Evolutionary conservation across 2,329 filamentous ascomycete species (phyloP).

Genomic region (Zymoseptoria tritici): DNA sequence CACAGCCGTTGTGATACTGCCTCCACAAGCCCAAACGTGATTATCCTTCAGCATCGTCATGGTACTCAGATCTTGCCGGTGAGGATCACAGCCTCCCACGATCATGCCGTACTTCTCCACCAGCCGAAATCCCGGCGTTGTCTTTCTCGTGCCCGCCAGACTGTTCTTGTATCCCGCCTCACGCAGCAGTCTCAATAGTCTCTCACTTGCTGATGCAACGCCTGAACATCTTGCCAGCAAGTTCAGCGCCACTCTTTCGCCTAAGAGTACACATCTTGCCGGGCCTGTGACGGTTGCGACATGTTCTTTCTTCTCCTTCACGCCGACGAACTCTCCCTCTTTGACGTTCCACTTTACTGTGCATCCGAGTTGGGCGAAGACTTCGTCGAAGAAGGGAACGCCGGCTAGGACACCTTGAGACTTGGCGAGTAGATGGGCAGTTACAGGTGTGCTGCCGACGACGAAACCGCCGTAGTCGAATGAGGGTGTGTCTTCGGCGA

Average conservation of each 20-base stretch:
- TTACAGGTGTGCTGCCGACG: constrained; percentile 59
- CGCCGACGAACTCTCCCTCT: constrained; percentile 65
- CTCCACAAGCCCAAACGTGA: constrained; percentile 83
- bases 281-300: constrained; percentile 81
- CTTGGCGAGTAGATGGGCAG: constrained; percentile 50
- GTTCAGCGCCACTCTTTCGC: constrained; percentile 88
- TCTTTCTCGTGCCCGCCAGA: constrained; percentile 93
- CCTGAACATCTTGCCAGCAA: constrained; percentile 84
- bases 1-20: constrained; percentile 78
- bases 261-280: constrained; percentile 75
- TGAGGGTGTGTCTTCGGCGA: constrained; percentile 90
- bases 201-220: constrained; percentile 59
- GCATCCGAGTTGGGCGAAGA: constrained; percentile 85
- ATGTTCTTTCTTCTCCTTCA: constrained; percentile 51
- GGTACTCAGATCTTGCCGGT: constrained; percentile 75
- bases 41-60: constrained; percentile 99
- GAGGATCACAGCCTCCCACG: constrained; percentile 83
- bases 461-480: constrained; percentile 98
- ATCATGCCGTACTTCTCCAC: constrained; percentile 99
- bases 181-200: constrained; percentile 46
- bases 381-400: constrained; percentile 89
- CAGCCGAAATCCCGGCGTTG: constrained; percentile 86
- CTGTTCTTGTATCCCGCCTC: constrained; percentile 68
- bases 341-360: constrained; percentile 76
- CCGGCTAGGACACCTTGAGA: constrained; percentile 75